Base-by-base conservation (phyloP, 2,329 filamentous ascomycete species). In the Raffaelea ambrosiae region DNA sequence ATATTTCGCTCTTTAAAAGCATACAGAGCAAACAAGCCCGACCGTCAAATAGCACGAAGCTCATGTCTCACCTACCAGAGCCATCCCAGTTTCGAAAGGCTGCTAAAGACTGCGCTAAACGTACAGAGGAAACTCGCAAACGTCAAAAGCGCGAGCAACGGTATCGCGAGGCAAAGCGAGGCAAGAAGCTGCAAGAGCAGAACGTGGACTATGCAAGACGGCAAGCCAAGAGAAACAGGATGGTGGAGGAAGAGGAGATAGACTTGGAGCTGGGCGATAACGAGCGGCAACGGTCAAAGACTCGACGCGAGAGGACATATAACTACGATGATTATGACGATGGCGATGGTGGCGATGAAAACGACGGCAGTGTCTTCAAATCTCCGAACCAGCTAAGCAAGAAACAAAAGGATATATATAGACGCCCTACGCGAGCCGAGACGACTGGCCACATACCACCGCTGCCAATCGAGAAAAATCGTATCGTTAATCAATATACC, bases 401-500 rank as follows among this genome's bases (percentile, higher is more conserved):
- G n/a, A n/a, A n/a, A n/a, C n/a, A n/a, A n/a, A n/a, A n/a, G n/a
- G n/a, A n/a, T n/a, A n/a, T n/a, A n/a, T n/a, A n/a, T n/a, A n/a
- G n/a, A n/a, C n/a, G n/a, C n/a, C n/a, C n/a, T n/a, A n/a, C n/a
- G n/a, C n/a, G n/a, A n/a, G n/a, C n/a, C n/a, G n/a, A n/a, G n/a
- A n/a, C n/a, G n/a, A n/a, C n/a, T n/a, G n/a, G n/a, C n/a, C n/a
- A n/a, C n/a, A n/a, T n/a, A n/a, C 23, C 14, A 14, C 16, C 44
- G 2, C 16, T 40, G 11, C 48, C 48, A 3, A 42, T 51, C 5
- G 46, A 36, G 3, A 18, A 31, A 1, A 22, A 33, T 36, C 50
- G 52, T 2, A 18, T 47, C 4, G 46, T 55, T 7, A 14, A 51
- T 8, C 49, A 51, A 20, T 54, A 53, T 42, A 54, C 49, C 1